Evolutionary conservation across 768 basidiomycete genomes (phyloP).

Genomic region (Kwoniella sp.): DNA sequence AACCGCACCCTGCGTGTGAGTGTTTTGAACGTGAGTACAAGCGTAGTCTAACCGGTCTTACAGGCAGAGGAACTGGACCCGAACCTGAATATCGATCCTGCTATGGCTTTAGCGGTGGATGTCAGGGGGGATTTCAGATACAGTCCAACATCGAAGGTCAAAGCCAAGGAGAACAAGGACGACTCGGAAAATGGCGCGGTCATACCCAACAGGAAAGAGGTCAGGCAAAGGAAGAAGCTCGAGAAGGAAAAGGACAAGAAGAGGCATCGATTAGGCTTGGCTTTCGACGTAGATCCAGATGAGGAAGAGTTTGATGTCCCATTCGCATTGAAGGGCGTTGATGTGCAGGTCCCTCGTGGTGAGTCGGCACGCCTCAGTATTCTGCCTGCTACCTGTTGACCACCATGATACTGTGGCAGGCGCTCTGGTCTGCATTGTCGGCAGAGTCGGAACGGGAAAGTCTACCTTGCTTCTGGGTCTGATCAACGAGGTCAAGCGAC

Average conservation of each 20-base stretch:
- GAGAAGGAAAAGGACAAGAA: slow-evolving; percentile 8
- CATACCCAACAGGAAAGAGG: neutral
- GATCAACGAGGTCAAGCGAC: slow-evolving; percentile 43
- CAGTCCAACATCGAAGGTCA: slow-evolving; percentile 15
- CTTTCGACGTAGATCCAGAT: slow-evolving; percentile 8
- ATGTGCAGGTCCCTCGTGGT: slow-evolving; percentile 53
- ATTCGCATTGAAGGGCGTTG: slow-evolving; percentile 56
- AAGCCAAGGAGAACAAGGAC: slow-evolving; percentile 2
- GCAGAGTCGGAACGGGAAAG: slow-evolving; percentile 48
- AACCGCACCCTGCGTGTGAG: neutral
- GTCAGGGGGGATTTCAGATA: slow-evolving; percentile 50
- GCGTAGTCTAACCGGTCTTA: neutral
- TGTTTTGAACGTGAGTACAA: neutral
- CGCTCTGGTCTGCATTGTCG: slow-evolving; percentile 42
- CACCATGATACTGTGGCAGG: slow-evolving; percentile 22
- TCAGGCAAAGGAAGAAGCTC: slow-evolving; percentile 10
- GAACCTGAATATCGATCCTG: slow-evolving; percentile 54
- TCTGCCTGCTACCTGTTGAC: neutral
- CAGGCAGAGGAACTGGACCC: slow-evolving; percentile 6
- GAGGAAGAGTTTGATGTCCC: slow-evolving; percentile 45
- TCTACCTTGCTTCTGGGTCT: slow-evolving; percentile 39
- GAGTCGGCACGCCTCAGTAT: neutral
- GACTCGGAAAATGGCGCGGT: neutral
- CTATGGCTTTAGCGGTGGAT: slow-evolving; percentile 53
- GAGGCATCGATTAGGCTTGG: neutral